A percentile compares a stretch with the other conserved stretches of the same genome.
Evolutionary conservation across 257 asterid species (phyloP).

Genomic region (Coffea eugenioides): DNA sequence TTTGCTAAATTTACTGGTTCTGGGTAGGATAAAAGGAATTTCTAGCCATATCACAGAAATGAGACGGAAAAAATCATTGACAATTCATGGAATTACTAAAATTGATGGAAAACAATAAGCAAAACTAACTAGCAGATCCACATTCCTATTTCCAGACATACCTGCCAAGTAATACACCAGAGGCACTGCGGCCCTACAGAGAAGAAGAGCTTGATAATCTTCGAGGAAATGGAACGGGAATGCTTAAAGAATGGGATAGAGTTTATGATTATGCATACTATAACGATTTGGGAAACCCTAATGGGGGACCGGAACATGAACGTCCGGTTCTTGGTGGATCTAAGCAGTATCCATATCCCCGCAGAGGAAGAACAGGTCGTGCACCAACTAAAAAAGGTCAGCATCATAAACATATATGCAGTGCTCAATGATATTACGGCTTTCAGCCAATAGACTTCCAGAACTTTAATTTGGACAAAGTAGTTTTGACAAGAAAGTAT

Average conservation of each 20-base stretch:
- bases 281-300: constrained; percentile 79
- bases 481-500: neutral
- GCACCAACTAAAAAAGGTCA: constrained; percentile 62
- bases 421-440: neutral
- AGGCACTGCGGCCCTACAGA: constrained; percentile 55
- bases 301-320: constrained; percentile 49
- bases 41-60: neutral
- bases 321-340: constrained; percentile 87
- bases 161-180: constrained; percentile 68
- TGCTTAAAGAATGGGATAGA: constrained; percentile 82
- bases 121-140: neutral
- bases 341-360: constrained; percentile 71
- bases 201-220: constrained; percentile 69
- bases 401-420: neutral
- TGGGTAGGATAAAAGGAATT: neutral
- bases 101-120: neutral
- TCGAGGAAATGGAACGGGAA: constrained; percentile 57
- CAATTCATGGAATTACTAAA: neutral
- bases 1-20: neutral
- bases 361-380: constrained; percentile 86
- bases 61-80: neutral
- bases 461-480: neutral
- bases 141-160: constrained; percentile 47
- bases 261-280: constrained; percentile 87
- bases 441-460: neutral